phyloP scores from a whole-genome alignment of 768 basidiomycete species.

The Saitozyma podzolica region DNA sequence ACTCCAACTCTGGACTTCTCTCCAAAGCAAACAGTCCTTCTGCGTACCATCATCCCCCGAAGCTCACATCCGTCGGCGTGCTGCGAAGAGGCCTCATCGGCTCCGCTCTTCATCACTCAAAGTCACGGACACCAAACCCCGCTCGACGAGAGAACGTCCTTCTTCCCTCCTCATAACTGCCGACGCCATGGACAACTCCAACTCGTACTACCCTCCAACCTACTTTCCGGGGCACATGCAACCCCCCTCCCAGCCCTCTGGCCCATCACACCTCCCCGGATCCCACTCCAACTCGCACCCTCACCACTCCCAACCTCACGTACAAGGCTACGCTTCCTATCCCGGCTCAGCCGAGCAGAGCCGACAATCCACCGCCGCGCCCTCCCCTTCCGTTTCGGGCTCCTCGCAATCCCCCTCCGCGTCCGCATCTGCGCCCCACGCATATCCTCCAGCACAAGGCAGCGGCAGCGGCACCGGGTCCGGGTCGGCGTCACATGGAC shows the following conservation, averaged over 20 bases:
- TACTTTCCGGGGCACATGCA: no score
- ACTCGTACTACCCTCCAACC: neutral
- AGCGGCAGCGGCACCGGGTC: neutral
- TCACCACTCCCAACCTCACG: no score
- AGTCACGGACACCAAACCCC: no score
- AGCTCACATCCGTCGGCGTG: no score
- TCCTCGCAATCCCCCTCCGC: neutral
- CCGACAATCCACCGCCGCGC: neutral
- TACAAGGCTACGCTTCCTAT: no score
- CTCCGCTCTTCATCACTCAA: no score
- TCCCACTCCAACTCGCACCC: neutral
- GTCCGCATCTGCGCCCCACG: neutral
- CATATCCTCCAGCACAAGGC: neutral
- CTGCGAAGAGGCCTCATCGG: no score
- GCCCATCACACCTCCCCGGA: neutral
- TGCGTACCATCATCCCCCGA: no score
- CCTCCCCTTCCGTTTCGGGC: neutral
- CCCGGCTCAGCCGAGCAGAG: neutral
- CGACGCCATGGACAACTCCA: neutral
- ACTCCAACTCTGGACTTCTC: neutral
- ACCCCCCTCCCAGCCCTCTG: no score
- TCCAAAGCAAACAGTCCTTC: neutral
- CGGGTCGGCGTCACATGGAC: conserved; percentile 42
- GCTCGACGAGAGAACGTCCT: no score
- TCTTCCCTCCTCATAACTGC: no score